A percentile compares a stretch with the other conserved stretches of the same genome.
phyloP scores from a whole-genome alignment of 208 protist genomes.

The Wallacemonas sp. region DNA sequence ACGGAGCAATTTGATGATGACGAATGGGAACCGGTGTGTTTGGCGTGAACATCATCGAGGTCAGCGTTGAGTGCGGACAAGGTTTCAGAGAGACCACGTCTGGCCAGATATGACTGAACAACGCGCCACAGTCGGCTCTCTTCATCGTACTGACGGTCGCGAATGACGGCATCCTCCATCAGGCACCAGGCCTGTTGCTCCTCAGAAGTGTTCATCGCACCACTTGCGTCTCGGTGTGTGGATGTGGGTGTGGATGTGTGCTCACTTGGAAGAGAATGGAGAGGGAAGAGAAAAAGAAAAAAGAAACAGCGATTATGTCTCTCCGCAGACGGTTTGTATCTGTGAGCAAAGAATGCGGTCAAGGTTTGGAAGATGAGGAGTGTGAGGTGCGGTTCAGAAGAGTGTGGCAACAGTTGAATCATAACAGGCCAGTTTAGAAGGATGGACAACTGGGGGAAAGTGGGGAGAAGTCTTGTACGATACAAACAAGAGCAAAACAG shows the following conservation, averaged over 20 bases:
- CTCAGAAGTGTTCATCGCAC: constrained; percentile 22
- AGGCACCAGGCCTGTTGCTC: constrained; percentile 42
- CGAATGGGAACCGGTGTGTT: neutral
- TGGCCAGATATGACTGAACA: constrained; percentile 65
- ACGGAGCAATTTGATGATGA: neutral
- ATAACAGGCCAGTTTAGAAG: too few species aligned
- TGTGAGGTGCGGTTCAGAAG: too few species aligned
- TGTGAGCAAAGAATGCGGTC: too few species aligned
- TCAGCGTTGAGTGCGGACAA: constrained; percentile 55
- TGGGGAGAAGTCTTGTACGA: too few species aligned
- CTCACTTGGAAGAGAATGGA: too few species aligned
- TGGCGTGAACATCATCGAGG: neutral
- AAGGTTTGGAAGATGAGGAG: too few species aligned
- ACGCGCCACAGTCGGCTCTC: constrained; percentile 55
- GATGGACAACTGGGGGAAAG: too few species aligned
- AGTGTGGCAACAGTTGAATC: too few species aligned
- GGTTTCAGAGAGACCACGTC: constrained; percentile 63
- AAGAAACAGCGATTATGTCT: neutral
- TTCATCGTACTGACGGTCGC: constrained; percentile 64
- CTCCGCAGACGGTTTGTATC: too few species aligned
- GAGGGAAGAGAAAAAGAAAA: constrained; percentile 16
- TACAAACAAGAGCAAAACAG: too few species aligned
- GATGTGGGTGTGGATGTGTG: constrained; percentile 25
- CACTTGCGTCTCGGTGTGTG: constrained; percentile 1
- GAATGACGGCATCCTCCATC: constrained; percentile 74